Base-by-base conservation (phyloP, 202 grass and related monocot genomes). In the Alloteropsis angusta region DNA sequence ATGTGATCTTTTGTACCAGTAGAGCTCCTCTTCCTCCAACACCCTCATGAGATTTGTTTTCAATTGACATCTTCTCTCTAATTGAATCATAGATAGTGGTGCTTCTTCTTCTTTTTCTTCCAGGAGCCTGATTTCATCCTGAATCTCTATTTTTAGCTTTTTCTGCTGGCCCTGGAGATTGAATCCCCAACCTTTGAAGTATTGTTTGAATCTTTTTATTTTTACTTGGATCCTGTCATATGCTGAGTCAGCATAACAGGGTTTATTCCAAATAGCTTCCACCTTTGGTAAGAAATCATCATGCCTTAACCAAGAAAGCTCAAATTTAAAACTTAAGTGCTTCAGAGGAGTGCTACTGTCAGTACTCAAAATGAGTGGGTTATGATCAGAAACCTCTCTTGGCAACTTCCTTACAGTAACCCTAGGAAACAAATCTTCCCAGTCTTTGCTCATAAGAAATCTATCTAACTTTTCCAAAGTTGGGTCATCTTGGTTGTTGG, bases 71-170 rank as follows among this genome's bases (percentile, higher is more conserved):
- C n/a, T n/a, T n/a, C n/a, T n/a, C n/a, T n/a, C n/a, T n/a, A n/a
- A n/a, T 3, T 0, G 2, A 34, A 0, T 0, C 28, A 1, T 4
- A n/a, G n/a, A n/a, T n/a, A n/a, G n/a, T n/a, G 0, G 0, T 2
- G n/a, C 0, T 53, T 26, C 22, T 5, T 13, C 1, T 21, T 59
- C 0, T 3, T n/a, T 4, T 62, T 62, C 5, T 0, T 37, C 0
- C 1, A n/a, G n/a, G n/a, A n/a, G n/a, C n/a, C n/a, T n/a, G n/a
- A n/a, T 4, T 1, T 9, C 7, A 0, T n/a, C n/a, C n/a, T n/a
- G n/a, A n/a, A n/a, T n/a, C n/a, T n/a, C n/a, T n/a, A n/a, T n/a
- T n/a, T n/a, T n/a, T n/a, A n/a, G n/a, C n/a, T n/a, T n/a, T n/a
- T n/a, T n/a, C n/a, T n/a, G n/a, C n/a, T n/a, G n/a, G n/a, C 60